Evolutionary conservation across 768 basidiomycete genomes (phyloP).

Genomic region (Hygrophorus pudorinus): DNA sequence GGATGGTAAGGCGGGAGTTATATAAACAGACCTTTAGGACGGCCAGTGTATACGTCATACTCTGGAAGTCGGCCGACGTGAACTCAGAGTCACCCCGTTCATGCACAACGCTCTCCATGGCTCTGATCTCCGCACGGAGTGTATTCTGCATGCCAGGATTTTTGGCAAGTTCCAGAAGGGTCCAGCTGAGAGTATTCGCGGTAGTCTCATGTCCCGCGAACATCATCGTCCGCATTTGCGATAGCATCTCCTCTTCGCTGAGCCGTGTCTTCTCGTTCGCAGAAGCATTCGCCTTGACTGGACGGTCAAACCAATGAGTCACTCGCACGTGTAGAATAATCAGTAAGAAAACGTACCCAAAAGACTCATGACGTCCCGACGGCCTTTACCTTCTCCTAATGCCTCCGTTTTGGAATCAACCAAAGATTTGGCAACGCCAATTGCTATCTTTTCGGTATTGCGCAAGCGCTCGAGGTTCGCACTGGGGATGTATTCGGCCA

Average conservation of each 20-base stretch:
- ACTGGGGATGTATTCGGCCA: conserved; percentile 36
- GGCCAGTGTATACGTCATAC: conserved; percentile 37
- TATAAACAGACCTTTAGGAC: conserved; percentile 30
- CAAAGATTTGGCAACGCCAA: conserved; percentile 35
- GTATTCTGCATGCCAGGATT: conserved; percentile 23
- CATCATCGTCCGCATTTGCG: conserved; percentile 25
- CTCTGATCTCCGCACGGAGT: conserved; percentile 52
- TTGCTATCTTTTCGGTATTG: conserved; percentile 32
- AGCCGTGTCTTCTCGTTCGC: conserved; percentile 10
- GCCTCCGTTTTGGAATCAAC: conserved; percentile 39
- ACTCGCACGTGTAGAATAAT: not conserved
- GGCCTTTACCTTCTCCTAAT: conserved; percentile 36
- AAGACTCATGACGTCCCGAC: conserved; percentile 25
- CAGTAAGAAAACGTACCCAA: not conserved
- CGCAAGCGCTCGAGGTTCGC: conserved; percentile 37
- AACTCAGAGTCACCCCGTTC: conserved; percentile 28
- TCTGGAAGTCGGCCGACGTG: conserved; percentile 34
- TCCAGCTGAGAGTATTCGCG: conserved; percentile 49
- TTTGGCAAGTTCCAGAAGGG: conserved; percentile 50
- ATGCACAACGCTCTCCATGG: conserved; percentile 16
- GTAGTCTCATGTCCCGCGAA: conserved; percentile 54
- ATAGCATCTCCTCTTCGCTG: conserved; percentile 12
- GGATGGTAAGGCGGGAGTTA: not conserved
- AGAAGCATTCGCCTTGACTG: conserved; percentile 16
- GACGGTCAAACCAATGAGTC: not conserved